Percentiles rank a stretch among this genome's conserved stretches.
These are phyloP conservation scores for Sparassis latifolia DNA, from an alignment of 1,284 basidiomycete species.

Conservation along the genomic window DNA sequence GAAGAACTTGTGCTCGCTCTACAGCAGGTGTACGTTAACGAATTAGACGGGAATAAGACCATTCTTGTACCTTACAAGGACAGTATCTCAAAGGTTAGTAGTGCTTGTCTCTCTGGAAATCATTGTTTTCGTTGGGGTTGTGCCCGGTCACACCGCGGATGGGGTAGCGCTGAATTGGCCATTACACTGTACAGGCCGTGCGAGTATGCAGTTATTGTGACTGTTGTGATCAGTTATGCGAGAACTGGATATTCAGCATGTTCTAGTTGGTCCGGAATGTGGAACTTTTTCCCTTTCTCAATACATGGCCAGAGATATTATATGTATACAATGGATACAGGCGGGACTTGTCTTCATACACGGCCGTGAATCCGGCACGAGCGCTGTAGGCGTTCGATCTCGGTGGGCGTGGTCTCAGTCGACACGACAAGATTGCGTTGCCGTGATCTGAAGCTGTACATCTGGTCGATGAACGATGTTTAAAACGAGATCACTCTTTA, in stretches of 20 bases:
- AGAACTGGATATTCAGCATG: not conserved
- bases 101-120: not conserved
- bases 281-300: not conserved
- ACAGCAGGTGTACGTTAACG: slow-evolving; percentile 51
- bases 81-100: slow-evolving; percentile 46
- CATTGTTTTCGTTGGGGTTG: not conserved
- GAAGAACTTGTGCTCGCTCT: slow-evolving; percentile 40
- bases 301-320: no score
- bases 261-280: not conserved
- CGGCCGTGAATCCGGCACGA: no score
- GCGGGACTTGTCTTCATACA: no score
- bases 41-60: slow-evolving; percentile 48
- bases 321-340: no score
- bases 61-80: slow-evolving; percentile 65
- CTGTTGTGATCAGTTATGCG: not conserved
- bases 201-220: not conserved
- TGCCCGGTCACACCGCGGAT: not conserved
- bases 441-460: no score
- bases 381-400: no score
- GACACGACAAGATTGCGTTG: no score
- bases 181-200: not conserved
- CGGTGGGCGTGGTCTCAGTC: no score
- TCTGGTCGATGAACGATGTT: no score
- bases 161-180: not conserved
- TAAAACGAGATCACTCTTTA: no score